Base-by-base conservation (phyloP, 352 stramenopile genomes). In the Hyaloperonospora arabidopsidis region DNA sequence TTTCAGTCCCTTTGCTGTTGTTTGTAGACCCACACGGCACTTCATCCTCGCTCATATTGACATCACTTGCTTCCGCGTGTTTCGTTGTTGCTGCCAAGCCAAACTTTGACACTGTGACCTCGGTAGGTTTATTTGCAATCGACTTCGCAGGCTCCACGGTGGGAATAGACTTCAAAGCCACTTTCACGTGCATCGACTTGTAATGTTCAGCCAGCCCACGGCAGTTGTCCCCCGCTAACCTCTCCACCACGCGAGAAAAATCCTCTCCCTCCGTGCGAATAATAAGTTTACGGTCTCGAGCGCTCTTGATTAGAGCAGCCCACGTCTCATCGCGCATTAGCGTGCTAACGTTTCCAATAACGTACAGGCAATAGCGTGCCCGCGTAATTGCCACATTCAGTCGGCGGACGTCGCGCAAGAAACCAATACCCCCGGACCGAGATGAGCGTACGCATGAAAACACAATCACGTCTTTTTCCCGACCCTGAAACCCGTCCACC, bases 401-500 rank as follows among this genome's bases (percentile, higher is more conserved):
- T 47, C 88, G 85, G 15, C 88, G 84, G 57, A 95, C 76, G 57
- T 97, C 88, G 34, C 79, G 84, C 50, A 97, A 71, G 65, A 97
- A 97, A 46, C 88, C 88, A 53, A 97, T 93, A 18, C 83, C 84
- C 18, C 87, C 76, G 5, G 78, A 67, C 21, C 70, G 67, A 10
- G 81, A 92, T 8, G 88, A 74, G 43, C 88, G 86, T 14, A 99
- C 96, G 34, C 95, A 95, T 6, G 95, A 98, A 65, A 99, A 98
- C 36, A 99, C 93, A 56, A 99, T 98, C 13, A 99, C 68, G 67
- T 99, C 96, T 53, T 98, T 98, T 72, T 99, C 97, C 45, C 96
- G 79, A 1, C 97, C 97, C 48, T 99, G 97, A 66, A 98, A 99
- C 0, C 90, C 95, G 76, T 99, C 96, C 5, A 99, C 95, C 2